Evolutionary conservation across 2,329 filamentous ascomycete genomes (phyloP).

Genomic region (Epichloe gansuensis): DNA sequence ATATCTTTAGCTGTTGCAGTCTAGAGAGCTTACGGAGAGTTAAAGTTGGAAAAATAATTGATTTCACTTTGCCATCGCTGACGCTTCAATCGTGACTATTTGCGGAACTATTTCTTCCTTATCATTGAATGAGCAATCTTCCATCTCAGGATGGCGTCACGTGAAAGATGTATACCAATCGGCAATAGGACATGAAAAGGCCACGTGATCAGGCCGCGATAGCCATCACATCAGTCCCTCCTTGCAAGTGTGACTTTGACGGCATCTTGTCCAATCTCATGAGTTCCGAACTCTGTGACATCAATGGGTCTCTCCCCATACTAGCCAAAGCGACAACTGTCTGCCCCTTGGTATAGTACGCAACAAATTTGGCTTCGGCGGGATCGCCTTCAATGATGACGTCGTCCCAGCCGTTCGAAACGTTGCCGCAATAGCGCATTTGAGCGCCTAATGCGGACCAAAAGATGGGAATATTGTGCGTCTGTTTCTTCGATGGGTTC

Average conservation of each 20-base stretch:
- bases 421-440: constrained; percentile 87
- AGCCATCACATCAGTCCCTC: constrained; percentile 42
- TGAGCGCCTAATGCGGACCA: constrained; percentile 90
- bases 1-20: no score
- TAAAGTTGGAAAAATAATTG: no score
- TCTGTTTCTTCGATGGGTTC: constrained; percentile 43
- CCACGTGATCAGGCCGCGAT: constrained; percentile 14
- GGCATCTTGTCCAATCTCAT: constrained; percentile 79
- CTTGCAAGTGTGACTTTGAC: constrained; percentile 61
- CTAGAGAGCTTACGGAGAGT: no score
- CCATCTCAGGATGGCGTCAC: no score
- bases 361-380: constrained; percentile 70
- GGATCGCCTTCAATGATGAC: constrained; percentile 67
- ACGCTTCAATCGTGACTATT: no score
- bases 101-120: no score
- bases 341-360: constrained; percentile 80
- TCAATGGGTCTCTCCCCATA: constrained; percentile 82
- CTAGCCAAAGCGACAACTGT: constrained; percentile 80
- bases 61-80: no score
- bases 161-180: background rate
- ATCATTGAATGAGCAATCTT: no score
- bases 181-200: background rate
- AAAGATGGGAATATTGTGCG: constrained; percentile 84
- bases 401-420: constrained; percentile 70
- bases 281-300: constrained; percentile 71